Conservation (phyloP, 768 basidiomycete species). For the Naematelia encephala region DNA sequence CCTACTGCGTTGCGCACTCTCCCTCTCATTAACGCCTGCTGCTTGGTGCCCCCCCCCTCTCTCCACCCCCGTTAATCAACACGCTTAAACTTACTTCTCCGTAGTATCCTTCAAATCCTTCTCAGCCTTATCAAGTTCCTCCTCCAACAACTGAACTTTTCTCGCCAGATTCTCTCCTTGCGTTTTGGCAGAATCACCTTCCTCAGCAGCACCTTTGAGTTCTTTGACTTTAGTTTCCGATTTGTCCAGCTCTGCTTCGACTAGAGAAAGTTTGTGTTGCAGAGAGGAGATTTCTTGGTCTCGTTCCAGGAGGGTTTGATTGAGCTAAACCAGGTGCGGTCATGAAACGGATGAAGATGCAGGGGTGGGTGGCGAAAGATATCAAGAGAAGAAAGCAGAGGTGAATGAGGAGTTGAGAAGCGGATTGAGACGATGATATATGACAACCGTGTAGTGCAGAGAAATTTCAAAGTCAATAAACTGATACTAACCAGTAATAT, state of each 20-base stretch:
- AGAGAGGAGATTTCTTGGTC: conserved; percentile 86
- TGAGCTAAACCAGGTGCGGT: conserved; percentile 49
- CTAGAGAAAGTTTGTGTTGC: conserved; percentile 61
- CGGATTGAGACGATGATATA: too few species aligned
- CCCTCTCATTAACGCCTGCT: too few species aligned
- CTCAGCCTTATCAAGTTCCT: conserved; percentile 92
- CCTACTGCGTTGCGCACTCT: too few species aligned
- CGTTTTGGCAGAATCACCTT: conserved; percentile 67
- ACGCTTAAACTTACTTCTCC: conserved; percentile 70
- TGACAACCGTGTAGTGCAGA: background rate
- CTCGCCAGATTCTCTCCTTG: conserved; percentile 69
- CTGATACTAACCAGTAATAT: too few species aligned
- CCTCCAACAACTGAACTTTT: conserved; percentile 88
- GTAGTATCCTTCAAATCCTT: conserved; percentile 94
- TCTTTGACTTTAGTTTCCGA: conserved; percentile 65
- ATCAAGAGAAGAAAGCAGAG: background rate
- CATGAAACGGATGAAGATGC: background rate
- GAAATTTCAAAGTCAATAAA: background rate
- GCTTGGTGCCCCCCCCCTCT: background rate
- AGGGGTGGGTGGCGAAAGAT: background rate
- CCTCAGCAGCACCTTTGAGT: conserved; percentile 63
- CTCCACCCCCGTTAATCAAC: too few species aligned
- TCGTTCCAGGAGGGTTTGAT: conserved; percentile 69
- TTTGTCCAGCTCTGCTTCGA: conserved; percentile 69
- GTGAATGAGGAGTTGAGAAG: too few species aligned